These are phyloP conservation scores for Psilocybe azurescens DNA, from an alignment of 768 basidiomycete genomes.

Conservation along the genomic window DNA sequence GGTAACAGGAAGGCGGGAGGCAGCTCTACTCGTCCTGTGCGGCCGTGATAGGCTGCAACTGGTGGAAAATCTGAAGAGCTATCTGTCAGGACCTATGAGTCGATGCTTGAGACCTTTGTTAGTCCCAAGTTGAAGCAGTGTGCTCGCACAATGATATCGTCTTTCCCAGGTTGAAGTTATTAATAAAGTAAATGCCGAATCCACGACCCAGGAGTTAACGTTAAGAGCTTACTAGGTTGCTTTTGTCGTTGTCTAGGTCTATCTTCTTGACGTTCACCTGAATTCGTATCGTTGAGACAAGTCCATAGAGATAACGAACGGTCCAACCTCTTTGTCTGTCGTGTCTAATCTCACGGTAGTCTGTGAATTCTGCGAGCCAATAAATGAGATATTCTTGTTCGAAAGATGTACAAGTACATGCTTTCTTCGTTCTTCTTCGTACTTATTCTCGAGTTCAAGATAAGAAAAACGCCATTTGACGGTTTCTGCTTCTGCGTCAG, in stretches of 20 bases:
- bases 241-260: too few species aligned
- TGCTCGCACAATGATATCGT: neutral
- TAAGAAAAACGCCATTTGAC: constrained; percentile 5
- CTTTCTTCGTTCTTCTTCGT: constrained; percentile 14
- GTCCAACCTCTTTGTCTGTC: too few species aligned
- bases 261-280: too few species aligned
- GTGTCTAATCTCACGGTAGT: too few species aligned
- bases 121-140: neutral
- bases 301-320: too few species aligned
- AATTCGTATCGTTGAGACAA: too few species aligned
- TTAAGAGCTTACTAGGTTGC: too few species aligned
- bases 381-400: neutral
- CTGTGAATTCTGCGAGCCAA: neutral
- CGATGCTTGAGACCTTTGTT: neutral
- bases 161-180: neutral
- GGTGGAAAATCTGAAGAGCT: neutral
- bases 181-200: neutral
- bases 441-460: constrained; percentile 8
- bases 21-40: neutral
- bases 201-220: too few species aligned
- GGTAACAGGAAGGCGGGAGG: neutral
- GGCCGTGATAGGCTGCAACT: neutral
- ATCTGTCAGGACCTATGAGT: neutral
- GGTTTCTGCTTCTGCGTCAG: constrained; percentile 7
- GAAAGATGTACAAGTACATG: neutral